These are phyloP conservation scores for Urochloa ruziziensis DNA, from an alignment of 176 grass and related monocot genomes.

Conservation along the genomic window DNA sequence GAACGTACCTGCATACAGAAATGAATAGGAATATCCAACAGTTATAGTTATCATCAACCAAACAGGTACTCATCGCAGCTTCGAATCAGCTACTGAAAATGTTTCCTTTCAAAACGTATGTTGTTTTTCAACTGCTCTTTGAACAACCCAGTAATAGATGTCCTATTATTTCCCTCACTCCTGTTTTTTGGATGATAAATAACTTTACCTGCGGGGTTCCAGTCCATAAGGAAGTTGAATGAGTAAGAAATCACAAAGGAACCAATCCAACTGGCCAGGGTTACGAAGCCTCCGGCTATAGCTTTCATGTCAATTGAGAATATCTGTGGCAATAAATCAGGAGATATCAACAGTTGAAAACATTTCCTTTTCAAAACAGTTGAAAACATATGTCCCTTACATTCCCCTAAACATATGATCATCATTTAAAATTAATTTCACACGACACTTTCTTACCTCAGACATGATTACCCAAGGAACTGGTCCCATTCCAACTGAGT, in stretches of 20 bases:
- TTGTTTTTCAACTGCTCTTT: not conserved
- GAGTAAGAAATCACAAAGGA: slow-evolving; percentile 64
- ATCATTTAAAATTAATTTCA: not conserved
- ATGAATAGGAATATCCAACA: not conserved
- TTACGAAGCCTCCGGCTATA: slow-evolving; percentile 72
- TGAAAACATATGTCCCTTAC: not conserved
- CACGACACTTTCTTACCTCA: slow-evolving; percentile 45
- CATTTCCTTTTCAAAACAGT: not conserved
- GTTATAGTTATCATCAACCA: not conserved
- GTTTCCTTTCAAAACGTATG: not conserved
- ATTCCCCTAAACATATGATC: not conserved
- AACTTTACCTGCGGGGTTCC: slow-evolving; percentile 65
- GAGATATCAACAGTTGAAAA: not conserved
- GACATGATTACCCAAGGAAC: slow-evolving; percentile 91
- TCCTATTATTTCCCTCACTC: not conserved
- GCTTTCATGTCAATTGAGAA: slow-evolving; percentile 84
- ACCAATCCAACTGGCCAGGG: slow-evolving; percentile 61
- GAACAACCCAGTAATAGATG: not conserved
- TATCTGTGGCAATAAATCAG: slow-evolving; percentile 50
- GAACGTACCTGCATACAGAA: slow-evolving; percentile 56
- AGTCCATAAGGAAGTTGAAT: slow-evolving; percentile 80
- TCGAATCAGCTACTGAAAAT: not conserved
- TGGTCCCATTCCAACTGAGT: slow-evolving; percentile 78
- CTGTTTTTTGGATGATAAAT: not conserved
- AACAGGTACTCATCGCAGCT: not conserved